Evolutionary conservation across 1,139 yeast species (phyloP), one percentile per base, ranked within the genome.

Genomic region (Suhomyces yuchorum): DNA sequence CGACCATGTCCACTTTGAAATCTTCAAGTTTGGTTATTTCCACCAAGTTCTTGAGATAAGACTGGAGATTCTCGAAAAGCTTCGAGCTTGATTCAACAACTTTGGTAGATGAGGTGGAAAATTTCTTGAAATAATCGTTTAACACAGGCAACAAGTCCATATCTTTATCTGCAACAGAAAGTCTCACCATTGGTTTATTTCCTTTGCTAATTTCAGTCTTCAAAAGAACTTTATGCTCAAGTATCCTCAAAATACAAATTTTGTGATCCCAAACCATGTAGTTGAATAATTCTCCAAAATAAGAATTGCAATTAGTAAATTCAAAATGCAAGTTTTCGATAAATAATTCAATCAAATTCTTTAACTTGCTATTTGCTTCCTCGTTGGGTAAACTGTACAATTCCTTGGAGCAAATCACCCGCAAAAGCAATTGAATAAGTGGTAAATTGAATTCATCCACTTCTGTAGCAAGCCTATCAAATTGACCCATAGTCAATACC

Each of bases 391-490:
- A 18, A 8, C 47, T 44, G n/a, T 39, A 45, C 19, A 59, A 51
- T n/a, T 65, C 68, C 23, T 55, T 54, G 8, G 47, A 43, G 1
- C 61, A 46, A 0, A 69, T 51, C 0, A 62, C 51, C 37, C 66
- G 56, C 3, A 73, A 50, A 8, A 82, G 59, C 18, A 81, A 60
- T 56, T 84, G 89, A 44, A 74, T 70, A 1, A 81, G 56, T 0
- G 82, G 77, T 26, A 84, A 57, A 56, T 80, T 83, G 60, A 81
- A 82, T 45, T 79, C 82, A 51, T 78, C 73, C n/a, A 71, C 64
- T 1, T 51, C 37, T 2, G 43, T n/a, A 1, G 64, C 55, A 14
- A 56, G 44, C 2, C 43, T 44, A 11, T 51, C 48, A n/a, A 71
- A 53, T 28, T 68, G 71, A 3, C 51, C 52, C 11, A 60, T 48